phyloP scores from a whole-genome alignment of 495 filamentous ascomycete genomes.

The Aspergillus taichungensis region DNA sequence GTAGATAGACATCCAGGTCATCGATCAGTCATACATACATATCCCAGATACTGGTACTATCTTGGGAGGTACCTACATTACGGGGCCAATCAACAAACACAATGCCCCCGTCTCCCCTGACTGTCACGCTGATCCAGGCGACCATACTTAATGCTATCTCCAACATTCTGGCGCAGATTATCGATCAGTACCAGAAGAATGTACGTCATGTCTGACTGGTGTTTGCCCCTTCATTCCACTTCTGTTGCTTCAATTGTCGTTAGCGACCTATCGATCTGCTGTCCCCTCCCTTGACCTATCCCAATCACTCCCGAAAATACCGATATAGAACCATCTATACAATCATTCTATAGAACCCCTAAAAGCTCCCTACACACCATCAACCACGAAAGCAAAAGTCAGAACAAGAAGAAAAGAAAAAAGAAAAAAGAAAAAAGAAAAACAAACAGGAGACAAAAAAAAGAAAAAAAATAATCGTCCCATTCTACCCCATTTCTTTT shows the following conservation, averaged over 20 bases:
- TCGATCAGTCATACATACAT: no score
- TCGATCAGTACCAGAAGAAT: constrained; percentile 56
- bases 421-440: not conserved
- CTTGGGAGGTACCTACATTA: no score
- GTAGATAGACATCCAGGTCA: no score
- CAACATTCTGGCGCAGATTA: constrained; percentile 72
- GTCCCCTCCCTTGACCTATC: not conserved
- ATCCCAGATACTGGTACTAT: no score
- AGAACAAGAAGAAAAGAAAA: not conserved
- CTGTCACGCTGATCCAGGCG: constrained; percentile 60
- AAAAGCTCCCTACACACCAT: not conserved
- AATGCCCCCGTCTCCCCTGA: constrained; percentile 42
- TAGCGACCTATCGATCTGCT: not conserved
- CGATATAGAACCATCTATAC: no score
- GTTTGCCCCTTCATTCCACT: not conserved
- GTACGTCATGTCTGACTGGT: constrained; percentile 33
- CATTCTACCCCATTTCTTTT: not conserved
- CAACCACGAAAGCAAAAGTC: not conserved
- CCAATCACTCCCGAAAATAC: no score
- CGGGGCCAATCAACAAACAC: not conserved
- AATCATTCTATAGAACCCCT: not conserved
- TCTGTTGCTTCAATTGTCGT: no score
- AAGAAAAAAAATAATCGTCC: constrained; percentile 1
- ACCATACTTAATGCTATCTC: constrained; percentile 63
- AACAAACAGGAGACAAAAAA: no score